Percentiles rank a stretch among this genome's conserved stretches.
These are phyloP conservation scores for Moesziomyces sp. DNA, from an alignment of 1,284 basidiomycete species.

Conservation along the genomic window DNA sequence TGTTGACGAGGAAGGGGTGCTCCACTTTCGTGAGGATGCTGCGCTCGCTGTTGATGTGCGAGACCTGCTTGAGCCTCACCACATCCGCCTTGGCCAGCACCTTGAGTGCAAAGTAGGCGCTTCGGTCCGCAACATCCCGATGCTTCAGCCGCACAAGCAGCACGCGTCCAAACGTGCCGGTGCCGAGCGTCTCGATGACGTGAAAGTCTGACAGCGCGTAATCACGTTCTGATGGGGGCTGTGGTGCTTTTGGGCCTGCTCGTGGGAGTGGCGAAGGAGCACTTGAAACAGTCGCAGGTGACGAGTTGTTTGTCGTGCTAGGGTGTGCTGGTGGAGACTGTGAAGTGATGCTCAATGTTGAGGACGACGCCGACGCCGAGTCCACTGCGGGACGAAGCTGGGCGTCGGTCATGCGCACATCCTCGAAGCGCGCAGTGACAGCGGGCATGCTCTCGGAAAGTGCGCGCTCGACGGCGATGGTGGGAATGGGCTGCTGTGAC, in stretches of 20 bases:
- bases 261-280: not conserved
- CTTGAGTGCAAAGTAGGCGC: slow-evolving; percentile 71
- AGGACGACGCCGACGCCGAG: not conserved
- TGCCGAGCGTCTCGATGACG: slow-evolving; percentile 55
- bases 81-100: slow-evolving; percentile 72
- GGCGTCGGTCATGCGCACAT: slow-evolving; percentile 19
- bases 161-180: slow-evolving; percentile 62
- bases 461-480: slow-evolving; percentile 9
- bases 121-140: slow-evolving; percentile 18
- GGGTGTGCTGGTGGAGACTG: not conserved
- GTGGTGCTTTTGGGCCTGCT: not conserved
- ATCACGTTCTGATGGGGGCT: not conserved
- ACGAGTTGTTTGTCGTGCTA: no score
- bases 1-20: slow-evolving; percentile 65
- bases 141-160: slow-evolving; percentile 49
- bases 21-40: slow-evolving; percentile 68
- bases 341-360: not conserved
- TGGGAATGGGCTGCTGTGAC: slow-evolving; percentile 1
- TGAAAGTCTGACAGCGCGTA: slow-evolving; percentile 48
- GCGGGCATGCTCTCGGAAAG: not conserved
- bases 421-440: not conserved
- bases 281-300: no score
- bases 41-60: slow-evolving; percentile 73
- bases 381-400: not conserved
- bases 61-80: slow-evolving; percentile 72